Evolutionary conservation across 2,329 filamentous ascomycete genomes (phyloP), one percentile per base, ranked within the genome.

Genomic region (Whalleya microplaca): DNA sequence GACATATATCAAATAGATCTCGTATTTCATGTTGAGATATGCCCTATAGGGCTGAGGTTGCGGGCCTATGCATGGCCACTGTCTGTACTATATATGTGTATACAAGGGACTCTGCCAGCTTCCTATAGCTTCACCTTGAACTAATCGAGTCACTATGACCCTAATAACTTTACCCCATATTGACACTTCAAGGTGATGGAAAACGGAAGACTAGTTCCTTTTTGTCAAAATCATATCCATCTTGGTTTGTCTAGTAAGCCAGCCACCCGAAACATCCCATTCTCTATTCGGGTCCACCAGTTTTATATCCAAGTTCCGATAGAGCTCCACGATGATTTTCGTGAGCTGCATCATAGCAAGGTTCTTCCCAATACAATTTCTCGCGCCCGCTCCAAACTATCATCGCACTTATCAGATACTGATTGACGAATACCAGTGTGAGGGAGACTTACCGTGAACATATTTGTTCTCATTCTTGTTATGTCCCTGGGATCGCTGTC

Each of bases 261-360:
- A 58, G 12, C 56, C 52, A 20, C 56, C 52, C 1, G 56, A 52
- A 18, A 58, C 56, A 2, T 8, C 49, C 56, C 51, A 57, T 0
- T 46, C 42, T 32, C 43, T 57, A 3, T 55, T 48, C 1, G 58
- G 51, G 27, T 55, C 32, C 2, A 3, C 47, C 2, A 60, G 42
- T 5, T 32, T 55, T 44, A 57, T 54, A 18, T 60, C 10, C 20
- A 47, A 60, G 12, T 57, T 51, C 8, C 51, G 20, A 32, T 57
- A 60, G 14, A 60, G 54, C 45, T 60, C 58, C 6, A 55, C 54
- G 16, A 60, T 55, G 41, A 60, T 54, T 41, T 57, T 60, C 41
- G 51, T 60, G n/a, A 60, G 51, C 20, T 55, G 51, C 54, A 60
- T 57, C 51, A 60, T 60, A 32, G 58, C 58, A 2, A 60, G 41